These are phyloP conservation scores for Baeospora myosura DNA, from an alignment of 1,284 basidiomycete genomes.

Conservation along the genomic window DNA sequence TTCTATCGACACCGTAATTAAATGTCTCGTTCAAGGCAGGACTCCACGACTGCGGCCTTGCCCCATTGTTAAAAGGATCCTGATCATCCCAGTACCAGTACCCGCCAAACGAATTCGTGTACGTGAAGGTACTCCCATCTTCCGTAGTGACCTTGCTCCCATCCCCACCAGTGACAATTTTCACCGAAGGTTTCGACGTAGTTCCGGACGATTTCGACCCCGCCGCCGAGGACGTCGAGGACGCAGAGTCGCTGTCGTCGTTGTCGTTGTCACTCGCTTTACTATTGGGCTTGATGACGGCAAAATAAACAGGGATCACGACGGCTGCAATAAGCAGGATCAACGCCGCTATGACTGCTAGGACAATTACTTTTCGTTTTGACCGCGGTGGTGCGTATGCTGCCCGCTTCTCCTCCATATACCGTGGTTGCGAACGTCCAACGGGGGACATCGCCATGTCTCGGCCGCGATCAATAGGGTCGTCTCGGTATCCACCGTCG, in stretches of 20 bases:
- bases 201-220: constrained; percentile 11
- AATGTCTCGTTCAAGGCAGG: constrained; percentile 67
- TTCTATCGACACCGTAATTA: constrained; percentile 59
- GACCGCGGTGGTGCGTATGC: constrained; percentile 47
- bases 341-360: constrained; percentile 21
- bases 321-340: constrained; percentile 26
- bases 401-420: constrained; percentile 54
- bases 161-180: constrained; percentile 32
- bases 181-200: constrained; percentile 8
- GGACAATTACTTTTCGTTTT: constrained; percentile 44
- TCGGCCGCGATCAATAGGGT: constrained; percentile 35
- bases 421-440: constrained; percentile 27
- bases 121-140: constrained; percentile 46
- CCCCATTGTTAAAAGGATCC: constrained; percentile 68
- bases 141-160: constrained; percentile 40
- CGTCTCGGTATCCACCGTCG: constrained; percentile 45
- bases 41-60: constrained; percentile 65
- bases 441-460: constrained; percentile 31
- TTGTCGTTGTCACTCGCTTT: not conserved
- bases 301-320: constrained; percentile 35
- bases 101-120: constrained; percentile 47
- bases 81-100: constrained; percentile 51
- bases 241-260: constrained; percentile 10
- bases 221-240: constrained; percentile 1
- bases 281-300: constrained; percentile 27